Evolutionary conservation across 768 basidiomycete genomes (phyloP).

Genomic region (Tremella mesenterica): DNA sequence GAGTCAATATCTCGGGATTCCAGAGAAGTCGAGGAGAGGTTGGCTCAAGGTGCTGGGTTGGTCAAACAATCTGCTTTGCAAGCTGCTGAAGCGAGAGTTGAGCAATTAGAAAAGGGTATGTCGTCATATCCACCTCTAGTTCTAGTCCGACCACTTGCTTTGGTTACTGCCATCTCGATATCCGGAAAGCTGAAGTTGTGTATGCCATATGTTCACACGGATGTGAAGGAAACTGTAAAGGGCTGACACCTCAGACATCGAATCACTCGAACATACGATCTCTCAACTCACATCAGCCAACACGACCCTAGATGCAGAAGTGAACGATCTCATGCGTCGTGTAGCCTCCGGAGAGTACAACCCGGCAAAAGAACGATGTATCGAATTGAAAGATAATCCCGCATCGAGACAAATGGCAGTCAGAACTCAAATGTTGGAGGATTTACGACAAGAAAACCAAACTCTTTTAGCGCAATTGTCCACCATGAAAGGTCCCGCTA

Average conservation of each 20-base stretch:
- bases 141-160: background rate
- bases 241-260: slow-evolving; percentile 17
- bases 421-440: slow-evolving; percentile 63
- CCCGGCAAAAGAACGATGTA: slow-evolving; percentile 28
- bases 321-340: slow-evolving; percentile 36
- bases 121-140: background rate
- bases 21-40: slow-evolving; percentile 25
- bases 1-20: slow-evolving; percentile 28
- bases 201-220: too few relatives aligned
- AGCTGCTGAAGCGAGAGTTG: slow-evolving; percentile 11
- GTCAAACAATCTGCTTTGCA: slow-evolving; percentile 25
- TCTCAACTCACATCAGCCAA: slow-evolving; percentile 33
- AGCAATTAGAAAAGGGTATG: slow-evolving; percentile 22
- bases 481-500: slow-evolving; percentile 48
- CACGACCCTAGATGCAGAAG: slow-evolving; percentile 35
- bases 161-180: too few relatives aligned
- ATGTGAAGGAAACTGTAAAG: too few relatives aligned
- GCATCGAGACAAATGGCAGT: slow-evolving; percentile 73
- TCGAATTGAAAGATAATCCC: slow-evolving; percentile 63
- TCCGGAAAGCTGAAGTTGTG: too few relatives aligned
- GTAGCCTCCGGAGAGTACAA: slow-evolving; percentile 43
- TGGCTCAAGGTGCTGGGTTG: slow-evolving; percentile 28
- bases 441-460: slow-evolving; percentile 71
- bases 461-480: slow-evolving; percentile 65
- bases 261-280: slow-evolving; percentile 25